phyloP scores from a whole-genome alignment of 1,139 yeast genomes.

The Hanseniaspora gamundiae region DNA sequence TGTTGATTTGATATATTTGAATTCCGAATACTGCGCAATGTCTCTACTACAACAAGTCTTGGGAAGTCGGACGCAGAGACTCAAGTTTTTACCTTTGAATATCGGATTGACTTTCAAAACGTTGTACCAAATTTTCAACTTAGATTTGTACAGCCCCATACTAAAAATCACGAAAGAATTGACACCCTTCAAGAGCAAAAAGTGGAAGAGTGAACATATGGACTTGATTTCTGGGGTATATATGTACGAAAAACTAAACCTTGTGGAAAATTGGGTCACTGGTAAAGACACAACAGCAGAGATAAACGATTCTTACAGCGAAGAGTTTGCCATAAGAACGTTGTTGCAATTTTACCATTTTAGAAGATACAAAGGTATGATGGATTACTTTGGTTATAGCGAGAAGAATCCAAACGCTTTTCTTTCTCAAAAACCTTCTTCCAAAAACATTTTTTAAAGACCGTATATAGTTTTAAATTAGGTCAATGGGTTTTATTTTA shows the following conservation, averaged over 20 bases:
- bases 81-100: conserved; percentile 23
- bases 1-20: conserved; percentile 4
- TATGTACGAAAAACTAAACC: conserved; percentile 54
- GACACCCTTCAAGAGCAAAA: conserved; percentile 84
- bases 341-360: conserved; percentile 69
- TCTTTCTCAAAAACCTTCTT: too few relatives aligned
- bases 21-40: conserved; percentile 5
- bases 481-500: too few relatives aligned
- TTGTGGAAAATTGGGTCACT: conserved; percentile 83
- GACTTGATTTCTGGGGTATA: conserved; percentile 83
- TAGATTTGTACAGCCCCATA: conserved; percentile 54
- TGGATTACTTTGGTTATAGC: conserved; percentile 46
- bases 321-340: conserved; percentile 76
- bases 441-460: too few relatives aligned
- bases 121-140: conserved; percentile 37
- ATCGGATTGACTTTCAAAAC: conserved; percentile 22
- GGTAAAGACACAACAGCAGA: conserved; percentile 72
- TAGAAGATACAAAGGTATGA: conserved; percentile 38
- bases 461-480: too few relatives aligned
- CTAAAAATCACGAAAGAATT: conserved; percentile 65
- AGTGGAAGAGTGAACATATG: conserved; percentile 92
- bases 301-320: conserved; percentile 68
- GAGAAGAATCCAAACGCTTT: conserved; percentile 13
- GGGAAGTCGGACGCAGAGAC: conserved; percentile 23
- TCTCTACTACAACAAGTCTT: conserved; percentile 6